These are phyloP conservation scores for Erythrophleum fordii DNA, from an alignment of 306 rosid species.

Conservation along the genomic window DNA sequence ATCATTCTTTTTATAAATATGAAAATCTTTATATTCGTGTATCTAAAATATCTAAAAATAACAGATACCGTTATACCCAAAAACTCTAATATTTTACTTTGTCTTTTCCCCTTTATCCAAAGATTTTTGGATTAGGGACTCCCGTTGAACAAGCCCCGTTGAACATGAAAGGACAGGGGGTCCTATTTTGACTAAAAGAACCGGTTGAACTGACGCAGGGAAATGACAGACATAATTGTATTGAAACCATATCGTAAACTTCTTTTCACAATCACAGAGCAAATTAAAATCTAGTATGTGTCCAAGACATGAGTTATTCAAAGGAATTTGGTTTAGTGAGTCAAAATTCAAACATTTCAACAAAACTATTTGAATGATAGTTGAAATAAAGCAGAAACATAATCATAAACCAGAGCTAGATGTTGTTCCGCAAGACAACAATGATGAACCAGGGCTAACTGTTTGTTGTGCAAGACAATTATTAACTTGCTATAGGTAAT, in stretches of 20 bases:
- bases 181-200: slow-evolving; percentile 41
- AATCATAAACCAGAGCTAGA: slow-evolving; percentile 59
- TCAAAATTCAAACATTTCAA: slow-evolving; percentile 61
- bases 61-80: background rate
- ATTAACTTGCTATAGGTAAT: slow-evolving; percentile 51
- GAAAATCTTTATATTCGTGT: background rate
- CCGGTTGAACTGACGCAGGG: slow-evolving; percentile 36
- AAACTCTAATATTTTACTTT: background rate
- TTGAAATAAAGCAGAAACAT: slow-evolving; percentile 63
- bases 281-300: slow-evolving; percentile 36
- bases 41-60: background rate
- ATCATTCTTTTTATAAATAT: background rate
- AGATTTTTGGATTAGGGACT: background rate
- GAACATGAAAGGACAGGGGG: slow-evolving; percentile 27
- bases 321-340: slow-evolving; percentile 42
- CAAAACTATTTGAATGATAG: slow-evolving; percentile 55
- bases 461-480: slow-evolving; percentile 61
- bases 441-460: slow-evolving; percentile 49
- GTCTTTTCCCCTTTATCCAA: background rate
- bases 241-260: slow-evolving; percentile 43
- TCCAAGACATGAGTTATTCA: slow-evolving; percentile 38
- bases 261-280: slow-evolving; percentile 40
- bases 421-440: slow-evolving; percentile 60
- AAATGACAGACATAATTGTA: slow-evolving; percentile 45
- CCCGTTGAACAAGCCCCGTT: background rate